Percentiles rank a stretch among this genome's conserved stretches.
These are phyloP conservation scores for Crithidia fasciculata DNA, from an alignment of 208 protist genomes.

Conservation along the genomic window DNA sequence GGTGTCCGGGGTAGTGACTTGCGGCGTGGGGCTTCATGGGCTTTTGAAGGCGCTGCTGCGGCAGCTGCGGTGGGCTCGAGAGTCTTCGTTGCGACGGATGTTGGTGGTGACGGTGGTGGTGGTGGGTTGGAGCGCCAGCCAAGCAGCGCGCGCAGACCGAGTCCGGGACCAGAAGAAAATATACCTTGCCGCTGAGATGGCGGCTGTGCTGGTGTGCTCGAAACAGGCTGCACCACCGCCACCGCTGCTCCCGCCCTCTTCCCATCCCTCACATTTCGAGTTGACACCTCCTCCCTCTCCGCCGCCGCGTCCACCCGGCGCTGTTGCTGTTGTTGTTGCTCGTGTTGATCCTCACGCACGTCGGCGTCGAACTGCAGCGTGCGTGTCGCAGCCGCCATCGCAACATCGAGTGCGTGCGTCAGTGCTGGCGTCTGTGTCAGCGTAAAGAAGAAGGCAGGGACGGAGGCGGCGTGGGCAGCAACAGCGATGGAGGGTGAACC, in stretches of 20 bases:
- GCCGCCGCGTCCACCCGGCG: too few species aligned
- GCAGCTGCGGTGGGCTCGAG: neutral
- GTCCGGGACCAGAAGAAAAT: conserved; percentile 5
- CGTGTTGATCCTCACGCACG: neutral
- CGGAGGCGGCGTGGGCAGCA: conserved; percentile 19
- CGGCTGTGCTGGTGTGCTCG: too few species aligned
- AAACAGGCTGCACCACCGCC: too few species aligned
- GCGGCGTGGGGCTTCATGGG: too few species aligned
- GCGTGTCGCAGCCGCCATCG: neutral
- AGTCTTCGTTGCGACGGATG: neutral
- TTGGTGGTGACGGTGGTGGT: neutral
- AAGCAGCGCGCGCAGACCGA: conserved; percentile 19
- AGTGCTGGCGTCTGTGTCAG: conserved; percentile 22
- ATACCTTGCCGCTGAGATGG: neutral
- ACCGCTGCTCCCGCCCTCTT: neutral
- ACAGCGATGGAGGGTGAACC: conserved; percentile 17
- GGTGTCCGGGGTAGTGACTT: neutral
- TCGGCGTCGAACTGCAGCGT: conserved; percentile 12
- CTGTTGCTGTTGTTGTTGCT: too few species aligned
- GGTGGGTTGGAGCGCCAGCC: neutral
- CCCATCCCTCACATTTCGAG: too few species aligned
- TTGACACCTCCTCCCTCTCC: too few species aligned
- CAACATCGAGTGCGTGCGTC: neutral
- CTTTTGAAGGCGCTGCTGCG: too few species aligned
- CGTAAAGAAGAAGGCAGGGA: conserved; percentile 44